Percentiles rank a stretch among this genome's conserved stretches.
These are phyloP conservation scores for Craspedostauros australis DNA, from an alignment of 108 stramenopile species.

Conservation along the genomic window DNA sequence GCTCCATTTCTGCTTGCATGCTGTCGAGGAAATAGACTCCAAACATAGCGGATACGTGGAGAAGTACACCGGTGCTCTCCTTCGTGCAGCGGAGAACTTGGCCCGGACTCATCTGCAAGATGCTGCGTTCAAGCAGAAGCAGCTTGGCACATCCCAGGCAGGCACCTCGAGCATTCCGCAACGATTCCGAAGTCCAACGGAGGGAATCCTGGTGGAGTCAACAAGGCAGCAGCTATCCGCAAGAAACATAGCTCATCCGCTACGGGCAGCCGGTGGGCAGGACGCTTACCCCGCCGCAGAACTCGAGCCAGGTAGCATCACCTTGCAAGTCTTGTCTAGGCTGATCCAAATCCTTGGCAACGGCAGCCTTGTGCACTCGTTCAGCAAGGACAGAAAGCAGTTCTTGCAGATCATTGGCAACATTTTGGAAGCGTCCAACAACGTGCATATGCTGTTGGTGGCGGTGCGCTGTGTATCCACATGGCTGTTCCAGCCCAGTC, in stretches of 20 bases:
- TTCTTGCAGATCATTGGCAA: constrained; percentile 43
- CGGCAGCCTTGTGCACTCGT: constrained; percentile 35
- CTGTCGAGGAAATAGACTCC: too few relatives aligned
- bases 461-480: constrained; percentile 49
- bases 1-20: too few relatives aligned
- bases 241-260: too few relatives aligned
- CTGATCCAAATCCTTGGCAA: constrained; percentile 41
- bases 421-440: constrained; percentile 64
- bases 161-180: constrained; percentile 32
- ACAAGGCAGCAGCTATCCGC: too few relatives aligned
- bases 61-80: too few relatives aligned
- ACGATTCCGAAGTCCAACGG: constrained; percentile 48
- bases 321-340: constrained; percentile 8
- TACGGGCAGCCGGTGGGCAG: too few relatives aligned
- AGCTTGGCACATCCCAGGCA: constrained; percentile 1
- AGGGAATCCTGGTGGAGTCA: constrained; percentile 56
- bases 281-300: neutral
- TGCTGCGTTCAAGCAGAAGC: constrained; percentile 1
- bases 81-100: too few relatives aligned
- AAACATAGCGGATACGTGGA: too few relatives aligned
- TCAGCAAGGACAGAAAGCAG: constrained; percentile 42
- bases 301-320: neutral
- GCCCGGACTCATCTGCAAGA: constrained; percentile 4
- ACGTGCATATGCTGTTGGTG: constrained; percentile 50
- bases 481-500: constrained; percentile 41